These are phyloP conservation scores for Dillenia suffruticosa DNA, from an alignment of 164 flowering plant species.

Conservation along the genomic window DNA sequence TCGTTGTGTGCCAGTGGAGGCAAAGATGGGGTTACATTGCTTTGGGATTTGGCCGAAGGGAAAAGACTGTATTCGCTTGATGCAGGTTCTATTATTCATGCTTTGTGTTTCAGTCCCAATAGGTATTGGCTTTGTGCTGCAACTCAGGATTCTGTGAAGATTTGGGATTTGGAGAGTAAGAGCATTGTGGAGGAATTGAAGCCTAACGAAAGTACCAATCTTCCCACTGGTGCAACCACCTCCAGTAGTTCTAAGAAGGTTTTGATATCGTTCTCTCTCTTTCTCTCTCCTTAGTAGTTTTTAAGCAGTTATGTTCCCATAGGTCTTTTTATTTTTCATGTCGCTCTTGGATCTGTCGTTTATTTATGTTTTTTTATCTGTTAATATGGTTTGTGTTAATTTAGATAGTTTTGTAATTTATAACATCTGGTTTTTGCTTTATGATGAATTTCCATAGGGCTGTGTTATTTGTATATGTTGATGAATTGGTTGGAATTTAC, in stretches of 20 bases:
- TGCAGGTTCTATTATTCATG: conserved; percentile 65
- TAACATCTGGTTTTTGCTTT: too few species aligned
- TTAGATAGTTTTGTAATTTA: too few species aligned
- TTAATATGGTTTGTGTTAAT: too few species aligned
- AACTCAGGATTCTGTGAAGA: conserved; percentile 66
- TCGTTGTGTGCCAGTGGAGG: conserved; percentile 89
- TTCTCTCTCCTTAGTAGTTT: too few species aligned
- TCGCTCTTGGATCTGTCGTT: neutral
- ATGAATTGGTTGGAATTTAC: too few species aligned
- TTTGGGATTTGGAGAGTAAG: conserved; percentile 96
- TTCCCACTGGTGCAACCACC: conserved; percentile 30
- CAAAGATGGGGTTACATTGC: conserved; percentile 70
- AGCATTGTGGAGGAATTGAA: conserved; percentile 69
- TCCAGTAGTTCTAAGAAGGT: conserved; percentile 37
- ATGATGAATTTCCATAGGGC: too few species aligned
- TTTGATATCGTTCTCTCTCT: neutral
- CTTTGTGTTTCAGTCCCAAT: conserved; percentile 87
- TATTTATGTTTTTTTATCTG: neutral
- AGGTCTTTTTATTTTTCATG: conserved; percentile 8
- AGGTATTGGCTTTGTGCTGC: conserved; percentile 97
- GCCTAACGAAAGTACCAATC: conserved; percentile 44
- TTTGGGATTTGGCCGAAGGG: conserved; percentile 92
- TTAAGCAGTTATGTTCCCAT: too few species aligned
- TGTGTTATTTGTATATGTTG: too few species aligned
- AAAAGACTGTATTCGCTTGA: conserved; percentile 73